These are phyloP conservation scores for Periconia macrospinosa DNA, from an alignment of 2,329 filamentous ascomycete species.

Conservation along the genomic window DNA sequence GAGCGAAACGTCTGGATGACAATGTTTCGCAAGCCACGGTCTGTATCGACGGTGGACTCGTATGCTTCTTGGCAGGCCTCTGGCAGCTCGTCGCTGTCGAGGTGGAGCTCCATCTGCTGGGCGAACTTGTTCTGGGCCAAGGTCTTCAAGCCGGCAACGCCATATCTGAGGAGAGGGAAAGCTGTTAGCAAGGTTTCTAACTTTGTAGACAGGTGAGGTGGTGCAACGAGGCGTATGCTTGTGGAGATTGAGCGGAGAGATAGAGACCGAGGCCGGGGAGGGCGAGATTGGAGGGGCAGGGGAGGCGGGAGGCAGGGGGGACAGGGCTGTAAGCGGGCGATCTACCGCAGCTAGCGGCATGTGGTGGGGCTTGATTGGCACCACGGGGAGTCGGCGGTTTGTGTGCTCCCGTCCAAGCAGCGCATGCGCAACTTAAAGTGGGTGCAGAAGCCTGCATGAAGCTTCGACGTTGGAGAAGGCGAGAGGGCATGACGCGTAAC, in stretches of 20 bases:
- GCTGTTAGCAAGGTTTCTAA: constrained; percentile 21
- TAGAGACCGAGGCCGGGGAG: constrained; percentile 4
- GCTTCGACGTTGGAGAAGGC: constrained; percentile 8
- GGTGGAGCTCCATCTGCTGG: constrained; percentile 47
- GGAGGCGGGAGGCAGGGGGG: constrained; percentile 6
- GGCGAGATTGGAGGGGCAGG: constrained; percentile 19
- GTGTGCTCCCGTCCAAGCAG: constrained; percentile 25
- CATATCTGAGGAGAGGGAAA: constrained; percentile 41
- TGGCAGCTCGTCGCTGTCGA: constrained; percentile 49
- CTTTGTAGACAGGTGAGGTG: constrained; percentile 1
- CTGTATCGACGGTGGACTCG: constrained; percentile 52
- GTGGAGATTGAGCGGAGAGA: too few relatives aligned
- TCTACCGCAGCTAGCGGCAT: constrained; percentile 6
- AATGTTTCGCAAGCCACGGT: constrained; percentile 52
- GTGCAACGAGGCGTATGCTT: constrained; percentile 7
- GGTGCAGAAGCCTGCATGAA: constrained; percentile 11
- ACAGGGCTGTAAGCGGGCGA: too few relatives aligned
- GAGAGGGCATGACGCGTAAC: constrained; percentile 4
- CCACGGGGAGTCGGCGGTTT: constrained; percentile 32
- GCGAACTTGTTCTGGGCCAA: constrained; percentile 52
- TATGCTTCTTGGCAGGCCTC: constrained; percentile 54
- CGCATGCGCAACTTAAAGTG: constrained; percentile 14
- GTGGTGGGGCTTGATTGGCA: constrained; percentile 29
- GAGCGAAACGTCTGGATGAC: constrained; percentile 51
- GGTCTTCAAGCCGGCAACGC: constrained; percentile 50